Percentiles rank a stretch among this genome's conserved stretches.
phyloP scores from a whole-genome alignment of 139 green algal species.

The Eudorina sp. region DNA sequence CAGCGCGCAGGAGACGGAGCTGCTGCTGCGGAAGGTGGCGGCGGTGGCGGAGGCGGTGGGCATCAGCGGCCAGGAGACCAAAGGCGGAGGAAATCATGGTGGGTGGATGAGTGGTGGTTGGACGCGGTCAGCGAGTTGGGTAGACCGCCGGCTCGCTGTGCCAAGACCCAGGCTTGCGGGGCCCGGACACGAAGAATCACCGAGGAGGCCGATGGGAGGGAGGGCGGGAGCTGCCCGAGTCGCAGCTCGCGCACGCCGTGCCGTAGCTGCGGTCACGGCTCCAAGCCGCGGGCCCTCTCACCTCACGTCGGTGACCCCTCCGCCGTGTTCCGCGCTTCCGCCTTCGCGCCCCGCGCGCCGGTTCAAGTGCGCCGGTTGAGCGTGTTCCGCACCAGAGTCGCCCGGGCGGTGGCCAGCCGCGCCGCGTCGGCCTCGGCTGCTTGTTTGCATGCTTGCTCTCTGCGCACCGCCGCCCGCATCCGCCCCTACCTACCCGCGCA shows the following conservation, averaged over 20 bases:
- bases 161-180: too few species aligned
- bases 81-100: conserved; percentile 55
- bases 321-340: too few species aligned
- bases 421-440: background rate
- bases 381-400: background rate
- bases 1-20: conserved; percentile 54
- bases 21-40: conserved; percentile 57
- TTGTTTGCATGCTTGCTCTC: background rate
- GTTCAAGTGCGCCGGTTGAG: background rate
- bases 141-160: background rate
- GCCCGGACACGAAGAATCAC: too few species aligned
- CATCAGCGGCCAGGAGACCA: conserved; percentile 57
- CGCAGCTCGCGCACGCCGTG: too few species aligned
- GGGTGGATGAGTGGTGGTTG: background rate
- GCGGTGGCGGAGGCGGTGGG: conserved; percentile 59
- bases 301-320: too few species aligned
- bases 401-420: too few species aligned
- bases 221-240: too few species aligned
- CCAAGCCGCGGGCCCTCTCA: too few species aligned
- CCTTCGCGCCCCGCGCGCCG: background rate
- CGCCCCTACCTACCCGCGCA: background rate
- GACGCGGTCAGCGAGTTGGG: too few species aligned
- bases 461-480: too few species aligned
- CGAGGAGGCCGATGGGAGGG: too few species aligned
- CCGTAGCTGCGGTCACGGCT: too few species aligned